Conservation (phyloP, 768 basidiomycete species). For the Pleurotus platypus region DNA sequence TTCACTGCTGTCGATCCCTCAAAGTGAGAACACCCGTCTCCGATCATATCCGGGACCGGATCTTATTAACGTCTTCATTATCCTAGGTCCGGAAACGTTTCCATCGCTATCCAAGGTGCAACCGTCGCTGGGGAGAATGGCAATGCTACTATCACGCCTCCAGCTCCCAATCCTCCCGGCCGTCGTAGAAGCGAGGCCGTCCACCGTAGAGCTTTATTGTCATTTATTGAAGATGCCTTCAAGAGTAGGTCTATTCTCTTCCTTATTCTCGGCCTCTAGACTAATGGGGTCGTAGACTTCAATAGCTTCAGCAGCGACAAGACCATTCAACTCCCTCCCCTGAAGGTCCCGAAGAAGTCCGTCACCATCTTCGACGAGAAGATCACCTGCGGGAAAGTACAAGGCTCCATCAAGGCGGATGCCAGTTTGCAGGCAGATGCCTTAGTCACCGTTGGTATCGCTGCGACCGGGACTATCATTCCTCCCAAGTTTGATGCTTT, state of each 20-base stretch:
- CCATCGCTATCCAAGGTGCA: slow-evolving; percentile 14
- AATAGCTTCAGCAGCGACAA: neutral
- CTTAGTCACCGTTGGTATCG: slow-evolving; percentile 22
- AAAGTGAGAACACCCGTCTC: slow-evolving; percentile 12
- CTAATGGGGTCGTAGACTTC: neutral
- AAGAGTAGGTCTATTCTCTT: neutral
- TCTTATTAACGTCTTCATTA: neutral
- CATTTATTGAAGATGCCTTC: slow-evolving; percentile 7
- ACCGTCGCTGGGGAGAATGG: slow-evolving; percentile 13
- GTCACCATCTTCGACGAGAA: slow-evolving; percentile 15
- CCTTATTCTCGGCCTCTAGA: neutral
- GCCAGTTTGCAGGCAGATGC: slow-evolving; percentile 21
- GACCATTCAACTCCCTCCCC: slow-evolving; percentile 15
- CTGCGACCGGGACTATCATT: slow-evolving; percentile 17
- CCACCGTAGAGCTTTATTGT: slow-evolving; percentile 9
- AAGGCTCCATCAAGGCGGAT: slow-evolving; percentile 12
- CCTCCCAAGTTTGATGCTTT: slow-evolving; percentile 27
- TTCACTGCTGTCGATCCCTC: slow-evolving; percentile 26
- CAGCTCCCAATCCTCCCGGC: slow-evolving; percentile 10
- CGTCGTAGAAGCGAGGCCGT: neutral
- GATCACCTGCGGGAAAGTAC: slow-evolving; percentile 13
- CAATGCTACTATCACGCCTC: slow-evolving; percentile 12
- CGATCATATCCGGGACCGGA: no score
- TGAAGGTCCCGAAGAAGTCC: slow-evolving; percentile 12
- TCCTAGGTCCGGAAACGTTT: slow-evolving; percentile 1